phyloP scores from a whole-genome alignment of 2,329 filamentous ascomycete genomes.

The Claviceps pusilla region DNA sequence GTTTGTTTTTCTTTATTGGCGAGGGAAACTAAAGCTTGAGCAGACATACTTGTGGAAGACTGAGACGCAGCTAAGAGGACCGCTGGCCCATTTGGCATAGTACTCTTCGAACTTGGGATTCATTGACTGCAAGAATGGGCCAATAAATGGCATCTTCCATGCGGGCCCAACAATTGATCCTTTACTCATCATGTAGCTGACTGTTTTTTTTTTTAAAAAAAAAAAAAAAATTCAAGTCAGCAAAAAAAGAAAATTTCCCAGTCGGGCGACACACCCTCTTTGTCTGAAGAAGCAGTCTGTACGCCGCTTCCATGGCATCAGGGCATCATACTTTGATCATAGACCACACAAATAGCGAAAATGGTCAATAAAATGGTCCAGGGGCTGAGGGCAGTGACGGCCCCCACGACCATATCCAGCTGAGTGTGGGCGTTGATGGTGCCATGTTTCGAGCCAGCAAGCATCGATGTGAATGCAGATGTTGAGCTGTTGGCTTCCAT shows the following conservation, averaged over 20 bases:
- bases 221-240: background rate
- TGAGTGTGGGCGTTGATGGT: constrained; percentile 37
- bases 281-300: background rate
- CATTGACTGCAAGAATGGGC: constrained; percentile 86
- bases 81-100: constrained; percentile 81
- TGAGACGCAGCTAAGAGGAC: constrained; percentile 85
- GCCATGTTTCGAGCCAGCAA: constrained; percentile 44
- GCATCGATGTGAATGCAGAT: constrained; percentile 53
- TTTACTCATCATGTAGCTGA: constrained; percentile 60
- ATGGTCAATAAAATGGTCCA: constrained; percentile 55
- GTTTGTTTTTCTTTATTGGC: too few relatives aligned
- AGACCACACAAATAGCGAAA: constrained; percentile 56
- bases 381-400: constrained; percentile 40
- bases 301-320: background rate
- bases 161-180: constrained; percentile 59
- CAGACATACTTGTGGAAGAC: constrained; percentile 87
- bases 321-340: constrained; percentile 70
- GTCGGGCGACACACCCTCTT: background rate
- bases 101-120: constrained; percentile 88
- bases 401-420: constrained; percentile 38
- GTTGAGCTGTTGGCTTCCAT: constrained; percentile 49
- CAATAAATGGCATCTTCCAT: constrained; percentile 75
- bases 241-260: background rate
- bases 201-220: constrained; percentile 25
- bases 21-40: too few relatives aligned